phyloP scores from a whole-genome alignment of 2,329 filamentous ascomycete genomes.

The Gaeumannomyces tritici region DNA sequence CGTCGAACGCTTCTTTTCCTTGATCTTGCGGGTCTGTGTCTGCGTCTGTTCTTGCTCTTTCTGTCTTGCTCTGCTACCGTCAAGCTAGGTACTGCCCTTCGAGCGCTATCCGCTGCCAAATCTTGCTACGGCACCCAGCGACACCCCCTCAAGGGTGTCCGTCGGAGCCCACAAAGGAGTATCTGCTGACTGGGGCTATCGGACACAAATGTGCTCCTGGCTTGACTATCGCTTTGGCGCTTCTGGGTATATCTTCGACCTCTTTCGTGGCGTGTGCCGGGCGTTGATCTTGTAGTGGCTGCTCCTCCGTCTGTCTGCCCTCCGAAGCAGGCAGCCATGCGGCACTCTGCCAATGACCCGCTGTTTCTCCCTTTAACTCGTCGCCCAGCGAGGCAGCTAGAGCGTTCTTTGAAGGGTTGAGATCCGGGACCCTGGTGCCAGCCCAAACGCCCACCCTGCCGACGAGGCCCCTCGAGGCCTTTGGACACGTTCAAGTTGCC shows the following conservation, averaged over 20 bases:
- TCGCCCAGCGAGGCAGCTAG: background rate
- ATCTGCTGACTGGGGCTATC: slow-evolving; percentile 30
- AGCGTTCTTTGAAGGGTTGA: background rate
- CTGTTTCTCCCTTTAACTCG: background rate
- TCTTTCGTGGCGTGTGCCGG: background rate
- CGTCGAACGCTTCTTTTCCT: slow-evolving; percentile 24
- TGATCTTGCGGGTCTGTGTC: slow-evolving; percentile 6
- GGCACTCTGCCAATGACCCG: background rate
- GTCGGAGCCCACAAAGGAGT: slow-evolving; percentile 25
- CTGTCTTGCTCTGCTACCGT: slow-evolving; percentile 47
- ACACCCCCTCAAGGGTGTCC: background rate
- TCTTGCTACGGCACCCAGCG: slow-evolving; percentile 29
- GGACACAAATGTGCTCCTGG: slow-evolving; percentile 19
- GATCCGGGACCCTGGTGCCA: background rate
- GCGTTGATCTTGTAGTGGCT: background rate
- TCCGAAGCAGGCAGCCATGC: background rate
- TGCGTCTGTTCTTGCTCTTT: slow-evolving; percentile 9
- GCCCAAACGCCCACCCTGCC: background rate
- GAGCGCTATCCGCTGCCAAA: slow-evolving; percentile 43
- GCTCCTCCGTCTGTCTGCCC: background rate
- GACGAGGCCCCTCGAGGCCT: too few relatives aligned
- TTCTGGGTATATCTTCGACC: slow-evolving; percentile 7
- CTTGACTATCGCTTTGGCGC: slow-evolving; percentile 17
- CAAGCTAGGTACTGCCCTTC: slow-evolving; percentile 56
- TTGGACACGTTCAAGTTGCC: background rate